Conservation (phyloP, 768 basidiomycete species). For the Termitomyces sp. region DNA sequence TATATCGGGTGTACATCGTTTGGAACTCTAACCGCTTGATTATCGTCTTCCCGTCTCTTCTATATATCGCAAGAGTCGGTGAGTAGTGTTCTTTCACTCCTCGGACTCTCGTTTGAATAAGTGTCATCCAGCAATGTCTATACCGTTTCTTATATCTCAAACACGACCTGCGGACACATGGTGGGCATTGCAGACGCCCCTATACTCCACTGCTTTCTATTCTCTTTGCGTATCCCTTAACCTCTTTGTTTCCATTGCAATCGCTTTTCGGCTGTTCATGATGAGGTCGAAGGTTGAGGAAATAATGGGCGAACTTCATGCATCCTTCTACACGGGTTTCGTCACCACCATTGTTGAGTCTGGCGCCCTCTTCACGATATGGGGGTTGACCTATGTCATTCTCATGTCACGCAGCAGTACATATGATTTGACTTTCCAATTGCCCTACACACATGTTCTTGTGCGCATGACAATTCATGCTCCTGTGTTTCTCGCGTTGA, state of each 20-base stretch:
- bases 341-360: conserved; percentile 18
- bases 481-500: neutral
- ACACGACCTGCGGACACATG: conserved; percentile 4
- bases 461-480: conserved; percentile 4
- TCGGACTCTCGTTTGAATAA: neutral
- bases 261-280: conserved; percentile 11
- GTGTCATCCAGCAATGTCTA: conserved; percentile 13
- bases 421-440: conserved; percentile 9
- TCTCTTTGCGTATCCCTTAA: conserved; percentile 18
- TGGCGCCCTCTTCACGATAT: conserved; percentile 17
- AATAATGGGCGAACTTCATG: conserved; percentile 16
- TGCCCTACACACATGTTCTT: conserved; percentile 16
- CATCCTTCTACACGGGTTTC: conserved; percentile 17
- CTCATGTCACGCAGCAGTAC: conserved; percentile 9
- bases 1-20: conserved; percentile 15
- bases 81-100: neutral
- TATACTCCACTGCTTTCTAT: conserved; percentile 14
- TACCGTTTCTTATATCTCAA: conserved; percentile 16
- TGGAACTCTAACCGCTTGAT: conserved; percentile 13
- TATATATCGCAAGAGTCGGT: conserved; percentile 16
- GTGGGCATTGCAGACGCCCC: conserved; percentile 3
- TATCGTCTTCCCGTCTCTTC: conserved; percentile 10
- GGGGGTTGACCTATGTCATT: conserved; percentile 17
- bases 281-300: conserved; percentile 13
- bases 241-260: conserved; percentile 12